Evolutionary conservation across 139 green algal genomes (phyloP), one percentile per base, ranked within the genome.

Genomic region (Tetradesmus obliquus): DNA sequence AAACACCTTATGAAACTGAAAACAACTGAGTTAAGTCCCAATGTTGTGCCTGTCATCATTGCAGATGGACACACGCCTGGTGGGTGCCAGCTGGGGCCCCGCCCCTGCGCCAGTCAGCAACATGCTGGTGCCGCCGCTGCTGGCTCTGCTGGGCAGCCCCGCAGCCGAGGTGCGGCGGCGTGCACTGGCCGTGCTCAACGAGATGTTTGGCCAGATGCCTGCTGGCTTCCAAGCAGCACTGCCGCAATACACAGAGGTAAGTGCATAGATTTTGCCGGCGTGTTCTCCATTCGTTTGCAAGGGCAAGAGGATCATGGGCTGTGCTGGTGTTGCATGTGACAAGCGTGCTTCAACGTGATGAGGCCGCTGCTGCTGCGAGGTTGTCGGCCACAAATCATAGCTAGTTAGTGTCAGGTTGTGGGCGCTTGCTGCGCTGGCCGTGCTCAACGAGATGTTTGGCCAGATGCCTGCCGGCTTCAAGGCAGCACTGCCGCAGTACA

Each of bases 361-460:
- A 45, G 32, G 32, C 32, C 32, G 32, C 32, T 45, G 32, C 32
- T 45, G 32, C 32, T 45, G 32, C 32, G 32, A 45, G 32, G 32
- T 45, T 45, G 32, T 45, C 32, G 32, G 32, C 32, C 32, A 45
- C 32, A 45, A 45, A 45, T 45, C 32, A 45, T 45, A 45, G 32
- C 32, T 45, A 45, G 32, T 45, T 45, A 45, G 32, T 45, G 0
- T 45, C 32, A 45, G 32, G 32, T 45, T 45, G 32, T 45, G 32
- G 32, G 32, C 32, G 32, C 32, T 45, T 45, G 32, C 32, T 13
- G 94, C 96, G 0, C 91, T 98, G 9, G 92, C 92, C 9, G 92
- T 94, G 22, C 89, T 98, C 69, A 98, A 98, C 94, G 90, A 97
- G 79, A 96, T 98, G 91, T 94, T 94, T 55, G 92, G 91, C 10